Percentiles rank a stretch among this genome's conserved stretches.
These are phyloP conservation scores for Gonapodya sp. DNA, from an alignment of 192 early-diverging fungal species.

Conservation along the genomic window DNA sequence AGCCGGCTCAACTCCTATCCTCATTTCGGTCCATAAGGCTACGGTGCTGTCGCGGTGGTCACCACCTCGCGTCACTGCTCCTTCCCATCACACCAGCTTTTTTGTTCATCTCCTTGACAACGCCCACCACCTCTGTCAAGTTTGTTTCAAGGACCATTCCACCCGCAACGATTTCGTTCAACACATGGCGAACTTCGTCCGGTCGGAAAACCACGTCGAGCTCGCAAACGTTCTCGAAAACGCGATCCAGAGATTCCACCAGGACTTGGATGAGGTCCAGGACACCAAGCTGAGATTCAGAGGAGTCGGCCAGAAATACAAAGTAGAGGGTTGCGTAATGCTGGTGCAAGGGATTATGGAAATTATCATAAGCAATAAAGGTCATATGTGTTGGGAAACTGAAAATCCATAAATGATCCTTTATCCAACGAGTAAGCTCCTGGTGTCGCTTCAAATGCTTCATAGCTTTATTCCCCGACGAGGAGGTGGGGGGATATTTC, in stretches of 20 bases:
- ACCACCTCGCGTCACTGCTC: slow-evolving; percentile 18
- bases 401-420: too few relatives aligned
- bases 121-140: slow-evolving; percentile 60
- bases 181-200: slow-evolving; percentile 56
- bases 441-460: too few relatives aligned
- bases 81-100: slow-evolving; percentile 29
- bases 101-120: slow-evolving; percentile 55
- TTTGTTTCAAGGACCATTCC: slow-evolving; percentile 69
- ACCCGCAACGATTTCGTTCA: slow-evolving; percentile 80
- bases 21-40: too few relatives aligned
- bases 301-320: slow-evolving; percentile 92
- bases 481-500: too few relatives aligned
- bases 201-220: slow-evolving; percentile 61
- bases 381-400: too few relatives aligned
- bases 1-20: too few relatives aligned
- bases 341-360: too few relatives aligned
- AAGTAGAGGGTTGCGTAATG: slow-evolving; percentile 67
- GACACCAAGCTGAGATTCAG: slow-evolving; percentile 93
- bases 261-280: slow-evolving; percentile 96
- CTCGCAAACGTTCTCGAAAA: slow-evolving; percentile 95
- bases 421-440: too few relatives aligned
- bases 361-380: too few relatives aligned
- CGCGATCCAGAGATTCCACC: slow-evolving; percentile 86
- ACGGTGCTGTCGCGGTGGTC: too few relatives aligned
- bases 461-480: too few relatives aligned